Conservation (phyloP, 495 filamentous ascomycete genomes). For the Aspergillus conjunctus region DNA sequence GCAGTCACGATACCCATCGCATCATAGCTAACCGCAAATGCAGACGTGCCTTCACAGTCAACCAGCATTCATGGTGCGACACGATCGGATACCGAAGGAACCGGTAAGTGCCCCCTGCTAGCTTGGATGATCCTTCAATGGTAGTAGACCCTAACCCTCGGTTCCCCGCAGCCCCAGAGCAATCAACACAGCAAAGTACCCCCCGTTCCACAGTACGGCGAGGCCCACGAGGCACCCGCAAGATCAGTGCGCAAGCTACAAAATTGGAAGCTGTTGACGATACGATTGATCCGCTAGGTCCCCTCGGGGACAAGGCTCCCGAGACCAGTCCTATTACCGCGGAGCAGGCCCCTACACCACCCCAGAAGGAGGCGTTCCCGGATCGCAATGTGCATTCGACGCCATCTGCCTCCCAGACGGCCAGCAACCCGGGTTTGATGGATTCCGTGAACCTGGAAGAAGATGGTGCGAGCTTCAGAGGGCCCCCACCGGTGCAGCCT, state of each 20-base stretch:
- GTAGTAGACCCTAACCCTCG: conserved; percentile 33
- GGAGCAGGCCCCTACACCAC: conserved; percentile 82
- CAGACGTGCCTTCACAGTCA: conserved; percentile 62
- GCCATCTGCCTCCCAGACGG: conserved; percentile 49
- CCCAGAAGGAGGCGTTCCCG: conserved; percentile 77
- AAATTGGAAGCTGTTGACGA: conserved; percentile 87
- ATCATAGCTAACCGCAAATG: conserved; percentile 29
- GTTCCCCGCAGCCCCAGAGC: conserved; percentile 38
- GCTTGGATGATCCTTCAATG: conserved; percentile 17
- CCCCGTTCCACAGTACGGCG: conserved; percentile 53
- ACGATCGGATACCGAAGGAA: conserved; percentile 32
- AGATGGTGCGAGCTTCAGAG: conserved; percentile 62
- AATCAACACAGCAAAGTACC: conserved; percentile 39
- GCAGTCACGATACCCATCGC: conserved; percentile 40
- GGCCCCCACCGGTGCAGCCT: conserved; percentile 75
- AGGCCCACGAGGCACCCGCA: conserved; percentile 63
- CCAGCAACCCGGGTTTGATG: conserved; percentile 53
- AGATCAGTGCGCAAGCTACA: conserved; percentile 78
- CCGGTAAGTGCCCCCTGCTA: conserved; percentile 27
- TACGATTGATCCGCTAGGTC: conserved; percentile 88
- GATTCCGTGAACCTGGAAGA: conserved; percentile 66
- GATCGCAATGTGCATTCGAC: conserved; percentile 58
- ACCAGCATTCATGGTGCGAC: conserved; percentile 35
- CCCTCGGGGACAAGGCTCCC: conserved; percentile 64
- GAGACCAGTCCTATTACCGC: conserved; percentile 39